phyloP scores from a whole-genome alignment of 2,329 filamentous ascomycete species.

The Pseudocercospora fuligena region DNA sequence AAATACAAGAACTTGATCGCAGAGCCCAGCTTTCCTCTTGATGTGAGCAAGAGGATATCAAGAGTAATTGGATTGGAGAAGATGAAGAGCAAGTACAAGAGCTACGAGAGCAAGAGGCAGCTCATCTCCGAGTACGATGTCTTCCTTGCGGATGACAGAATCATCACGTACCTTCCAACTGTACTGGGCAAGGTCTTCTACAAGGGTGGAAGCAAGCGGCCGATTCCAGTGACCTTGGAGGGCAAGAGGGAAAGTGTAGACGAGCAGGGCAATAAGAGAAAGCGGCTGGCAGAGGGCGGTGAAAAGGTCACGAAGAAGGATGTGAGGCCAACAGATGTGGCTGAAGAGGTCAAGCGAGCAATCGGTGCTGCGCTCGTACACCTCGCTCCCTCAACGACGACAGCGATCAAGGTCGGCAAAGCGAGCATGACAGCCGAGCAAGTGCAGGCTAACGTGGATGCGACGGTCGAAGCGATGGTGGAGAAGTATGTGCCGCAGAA shows the following conservation, averaged over 20 bases:
- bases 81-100: constrained; percentile 85
- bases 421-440: constrained; percentile 76
- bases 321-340: constrained; percentile 68
- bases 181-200: constrained; percentile 92
- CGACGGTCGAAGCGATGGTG: constrained; percentile 70
- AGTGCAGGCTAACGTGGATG: constrained; percentile 78
- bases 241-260: constrained; percentile 51
- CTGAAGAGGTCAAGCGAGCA: constrained; percentile 79
- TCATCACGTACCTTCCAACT: constrained; percentile 72
- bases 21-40: constrained; percentile 62
- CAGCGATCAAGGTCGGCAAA: constrained; percentile 77
- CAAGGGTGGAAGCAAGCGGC: constrained; percentile 79
- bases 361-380: constrained; percentile 78
- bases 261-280: constrained; percentile 60
- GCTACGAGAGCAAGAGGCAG: constrained; percentile 85
- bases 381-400: constrained; percentile 77
- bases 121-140: constrained; percentile 86
- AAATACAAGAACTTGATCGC: constrained; percentile 88
- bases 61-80: constrained; percentile 80
- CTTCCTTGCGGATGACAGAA: constrained; percentile 89
- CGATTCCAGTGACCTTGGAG: constrained; percentile 78
- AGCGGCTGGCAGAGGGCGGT: constrained; percentile 48
- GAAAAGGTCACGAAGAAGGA: constrained; percentile 49
- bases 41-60: constrained; percentile 54
- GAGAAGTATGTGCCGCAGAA: constrained; percentile 82